A percentile compares a stretch with the other conserved stretches of the same genome.
phyloP scores from a whole-genome alignment of 352 stramenopile species.

The Thraustochytrium striatum region DNA sequence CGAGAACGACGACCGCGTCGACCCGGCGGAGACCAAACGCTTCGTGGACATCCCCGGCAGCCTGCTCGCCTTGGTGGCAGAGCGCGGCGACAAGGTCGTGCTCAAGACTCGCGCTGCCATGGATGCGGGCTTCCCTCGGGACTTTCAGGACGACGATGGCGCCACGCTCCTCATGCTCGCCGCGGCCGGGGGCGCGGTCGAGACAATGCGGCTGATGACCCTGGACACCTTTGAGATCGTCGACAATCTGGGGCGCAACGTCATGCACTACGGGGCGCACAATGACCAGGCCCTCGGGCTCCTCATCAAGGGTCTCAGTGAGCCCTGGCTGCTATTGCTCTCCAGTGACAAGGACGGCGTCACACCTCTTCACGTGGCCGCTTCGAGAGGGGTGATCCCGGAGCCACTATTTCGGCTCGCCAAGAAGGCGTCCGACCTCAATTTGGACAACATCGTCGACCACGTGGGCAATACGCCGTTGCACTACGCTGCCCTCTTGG shows the following conservation, averaged over 20 bases:
- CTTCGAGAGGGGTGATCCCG: neutral
- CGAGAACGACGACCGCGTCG: slow-evolving; percentile 8
- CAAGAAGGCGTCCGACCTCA: neutral
- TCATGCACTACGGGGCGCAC: slow-evolving; percentile 25
- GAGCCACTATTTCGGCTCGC: neutral
- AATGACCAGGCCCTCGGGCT: slow-evolving; percentile 13
- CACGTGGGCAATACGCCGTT: slow-evolving; percentile 30
- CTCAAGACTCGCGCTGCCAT: slow-evolving; percentile 29
- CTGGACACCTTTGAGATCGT: neutral
- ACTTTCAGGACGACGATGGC: slow-evolving; percentile 18
- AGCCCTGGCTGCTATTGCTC: slow-evolving; percentile 5
- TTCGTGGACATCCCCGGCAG: slow-evolving; percentile 22
- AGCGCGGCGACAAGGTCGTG: neutral
- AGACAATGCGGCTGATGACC: slow-evolving; percentile 9
- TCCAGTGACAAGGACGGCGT: neutral
- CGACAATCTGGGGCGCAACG: slow-evolving; percentile 24
- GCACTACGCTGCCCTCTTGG: slow-evolving; percentile 6
- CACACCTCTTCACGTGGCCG: slow-evolving; percentile 12
- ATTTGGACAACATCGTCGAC: neutral
- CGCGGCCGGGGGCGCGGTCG: neutral
- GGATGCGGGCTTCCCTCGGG: slow-evolving; percentile 4
- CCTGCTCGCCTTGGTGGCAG: neutral
- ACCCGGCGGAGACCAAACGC: neutral
- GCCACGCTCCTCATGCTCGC: slow-evolving; percentile 14
- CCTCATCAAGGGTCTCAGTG: neutral